These are phyloP conservation scores for Sporisorium sorghi DNA, from an alignment of 1,284 basidiomycete species.

Conservation along the genomic window DNA sequence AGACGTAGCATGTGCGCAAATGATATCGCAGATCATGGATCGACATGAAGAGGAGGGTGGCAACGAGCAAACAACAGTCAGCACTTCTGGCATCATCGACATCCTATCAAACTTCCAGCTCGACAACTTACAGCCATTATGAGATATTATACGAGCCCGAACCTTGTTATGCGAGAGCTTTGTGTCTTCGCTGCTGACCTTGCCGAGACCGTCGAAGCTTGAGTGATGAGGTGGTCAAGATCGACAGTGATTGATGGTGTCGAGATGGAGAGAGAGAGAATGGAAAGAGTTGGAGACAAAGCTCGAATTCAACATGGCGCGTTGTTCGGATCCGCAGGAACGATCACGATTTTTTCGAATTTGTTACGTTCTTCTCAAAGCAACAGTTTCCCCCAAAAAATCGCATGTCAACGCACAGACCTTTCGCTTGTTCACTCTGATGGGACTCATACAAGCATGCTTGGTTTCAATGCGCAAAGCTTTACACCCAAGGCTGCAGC, in stretches of 20 bases:
- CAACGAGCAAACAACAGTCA: background rate
- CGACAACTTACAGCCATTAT: slow-evolving; percentile 39
- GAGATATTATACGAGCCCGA: background rate
- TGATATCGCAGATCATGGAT: background rate
- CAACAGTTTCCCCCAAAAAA: too few relatives aligned
- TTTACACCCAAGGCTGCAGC: slow-evolving; percentile 23
- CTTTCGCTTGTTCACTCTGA: background rate
- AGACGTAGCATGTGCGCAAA: background rate
- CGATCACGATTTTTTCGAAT: slow-evolving; percentile 27
- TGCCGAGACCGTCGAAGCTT: background rate
- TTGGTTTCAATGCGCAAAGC: background rate
- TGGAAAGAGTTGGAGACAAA: slow-evolving; percentile 1
- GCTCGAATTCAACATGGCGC: slow-evolving; percentile 29
- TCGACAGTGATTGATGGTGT: slow-evolving; percentile 4
- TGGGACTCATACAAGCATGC: background rate
- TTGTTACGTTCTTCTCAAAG: too few relatives aligned
- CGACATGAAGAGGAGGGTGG: too few relatives aligned
- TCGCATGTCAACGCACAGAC: slow-evolving; percentile 1
- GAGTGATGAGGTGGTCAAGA: slow-evolving; percentile 6
- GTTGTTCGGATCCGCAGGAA: slow-evolving; percentile 34
- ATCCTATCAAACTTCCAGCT: background rate
- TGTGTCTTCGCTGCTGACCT: background rate
- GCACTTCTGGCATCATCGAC: background rate
- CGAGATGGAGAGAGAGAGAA: background rate
- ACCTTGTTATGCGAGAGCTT: background rate